Evolutionary conservation across 805 yeast species (phyloP).

Genomic region (Starmerella floricola): DNA sequence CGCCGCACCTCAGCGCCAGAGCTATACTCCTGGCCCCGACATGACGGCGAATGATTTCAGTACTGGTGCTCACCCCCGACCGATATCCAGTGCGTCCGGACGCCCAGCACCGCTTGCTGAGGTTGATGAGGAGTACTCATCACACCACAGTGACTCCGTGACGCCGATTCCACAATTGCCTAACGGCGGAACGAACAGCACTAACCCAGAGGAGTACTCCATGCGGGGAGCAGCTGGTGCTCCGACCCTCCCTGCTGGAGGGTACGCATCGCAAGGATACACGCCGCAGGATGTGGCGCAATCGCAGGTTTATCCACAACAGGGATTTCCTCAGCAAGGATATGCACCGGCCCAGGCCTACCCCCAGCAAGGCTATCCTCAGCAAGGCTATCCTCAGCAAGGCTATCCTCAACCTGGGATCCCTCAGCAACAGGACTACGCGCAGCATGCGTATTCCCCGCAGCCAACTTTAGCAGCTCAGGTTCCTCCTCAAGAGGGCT

Average conservation of each 20-base stretch:
- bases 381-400: background rate
- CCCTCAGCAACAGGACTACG: slow-evolving; percentile 14
- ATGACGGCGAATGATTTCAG: no score
- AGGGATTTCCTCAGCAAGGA: background rate
- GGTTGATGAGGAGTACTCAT: slow-evolving; percentile 11
- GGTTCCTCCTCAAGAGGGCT: background rate
- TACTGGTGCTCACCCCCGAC: background rate
- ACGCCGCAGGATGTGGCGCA: background rate
- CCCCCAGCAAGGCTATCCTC: background rate
- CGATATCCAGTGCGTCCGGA: background rate
- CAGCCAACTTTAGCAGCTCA: background rate
- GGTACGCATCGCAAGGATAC: background rate
- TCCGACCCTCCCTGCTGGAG: no score
- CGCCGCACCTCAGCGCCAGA: slow-evolving; percentile 9
- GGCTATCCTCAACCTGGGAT: background rate
- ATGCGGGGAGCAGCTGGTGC: background rate
- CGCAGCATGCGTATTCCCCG: slow-evolving; percentile 9
- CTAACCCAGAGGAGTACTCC: background rate
- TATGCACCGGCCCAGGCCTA: no score
- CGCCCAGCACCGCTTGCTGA: slow-evolving; percentile 11
- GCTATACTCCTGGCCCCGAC: slow-evolving; percentile 15
- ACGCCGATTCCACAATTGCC: background rate
- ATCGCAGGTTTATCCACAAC: background rate
- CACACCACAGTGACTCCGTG: background rate
- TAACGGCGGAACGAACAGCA: no score